Evolutionary conservation across 2,329 filamentous ascomycete genomes (phyloP), one percentile per base, ranked within the genome.

Genomic region (Venturia carpophila): DNA sequence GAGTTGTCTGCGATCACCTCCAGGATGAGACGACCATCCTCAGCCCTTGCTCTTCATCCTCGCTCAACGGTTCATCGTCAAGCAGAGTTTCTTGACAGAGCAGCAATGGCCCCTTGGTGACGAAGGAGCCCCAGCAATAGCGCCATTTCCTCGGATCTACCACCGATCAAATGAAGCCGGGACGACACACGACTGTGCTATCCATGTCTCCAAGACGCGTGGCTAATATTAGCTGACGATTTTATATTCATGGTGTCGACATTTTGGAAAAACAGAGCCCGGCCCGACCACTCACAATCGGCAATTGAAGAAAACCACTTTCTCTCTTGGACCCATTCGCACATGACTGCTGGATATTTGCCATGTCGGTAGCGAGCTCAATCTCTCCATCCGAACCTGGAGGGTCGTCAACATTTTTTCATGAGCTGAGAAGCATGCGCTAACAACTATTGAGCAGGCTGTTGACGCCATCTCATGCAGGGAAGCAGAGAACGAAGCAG

Each of bases 201-300:
- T 27, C 34, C 34, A n/a, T 24, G 34, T 42, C 27, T 61, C 15
- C 37, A 27, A 19, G 39, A 61, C 60, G 60, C 37, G 60, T 61
- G 60, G 60, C 37, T 42, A 61, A 45, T 34, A 61, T 43, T 61
- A 61, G 39, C 27, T 34, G 60, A 10, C 42, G 0, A 24, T 27
- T 24, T n/a, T 61, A 61, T 61, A 45, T 39, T n/a, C 60, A 61
- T 61, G 60, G 60, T 43, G 37, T 45, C 21, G 58, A 60, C 21
- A 21, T 42, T 6, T 24, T 39, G 41, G 17, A 19, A 13, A 21
- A 45, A 42, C 13, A 27, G 37, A 43, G 60, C 39, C n/a, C 37
- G 39, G 60, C 39, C 37, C 19, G 60, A 61, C 2, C 52, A 37
- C 27, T 4, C 37, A 1, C 10, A 9, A 9, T 42, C n/a, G 24